Evolutionary conservation across 192 early-diverging fungal species (phyloP), one percentile per base, ranked within the genome.

Genomic region (Coemansia sp.): DNA sequence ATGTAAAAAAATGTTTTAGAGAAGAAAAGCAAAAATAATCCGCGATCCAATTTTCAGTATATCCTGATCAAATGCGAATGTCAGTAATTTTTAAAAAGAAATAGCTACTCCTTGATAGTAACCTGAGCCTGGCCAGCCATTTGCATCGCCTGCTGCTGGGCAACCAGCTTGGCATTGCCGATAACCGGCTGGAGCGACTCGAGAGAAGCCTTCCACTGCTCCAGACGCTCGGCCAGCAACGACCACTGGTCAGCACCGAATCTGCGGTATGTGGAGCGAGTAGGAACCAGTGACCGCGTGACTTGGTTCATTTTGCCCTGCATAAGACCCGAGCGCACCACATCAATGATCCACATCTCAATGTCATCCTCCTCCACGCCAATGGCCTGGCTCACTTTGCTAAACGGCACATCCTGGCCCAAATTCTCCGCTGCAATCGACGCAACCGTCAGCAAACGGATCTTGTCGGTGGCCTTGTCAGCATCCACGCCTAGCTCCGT

Each of bases 221-320:
- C 85, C 48, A 98, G 75, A 34, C 84, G 82, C 54, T 79, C 63
- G 25, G 74, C 79, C 62, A 98, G 72, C 20, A 84, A 69, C 64
- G 88, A 65, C 96, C 96, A 98, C 81, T 98, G 89, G 2, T 85
- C 85, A 26, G 73, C 78, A 42, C 85, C 87, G 59, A 98, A 98
- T 10, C 83, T 84, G 49, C 95, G 88, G 70, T 93, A 91, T 14
- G 90, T 92, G 47, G 91, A 86, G 48, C 95, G 86, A 61, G 88
- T 90, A 17, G 97, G 87, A 34, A 87, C 74, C 38, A 94, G 87
- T 5, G 90, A 89, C 60, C 88, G 87, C 55, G 83, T 85, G 17
- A 96, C 82, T 82, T 98, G 96, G 83, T 97, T 89, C 83, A 98
- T 89, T 82, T 93, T 93, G 62, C 91, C 94, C 68, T 98, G 94